Conservation (phyloP, 2,329 filamentous ascomycete genomes). For the Beauveria sp. region DNA sequence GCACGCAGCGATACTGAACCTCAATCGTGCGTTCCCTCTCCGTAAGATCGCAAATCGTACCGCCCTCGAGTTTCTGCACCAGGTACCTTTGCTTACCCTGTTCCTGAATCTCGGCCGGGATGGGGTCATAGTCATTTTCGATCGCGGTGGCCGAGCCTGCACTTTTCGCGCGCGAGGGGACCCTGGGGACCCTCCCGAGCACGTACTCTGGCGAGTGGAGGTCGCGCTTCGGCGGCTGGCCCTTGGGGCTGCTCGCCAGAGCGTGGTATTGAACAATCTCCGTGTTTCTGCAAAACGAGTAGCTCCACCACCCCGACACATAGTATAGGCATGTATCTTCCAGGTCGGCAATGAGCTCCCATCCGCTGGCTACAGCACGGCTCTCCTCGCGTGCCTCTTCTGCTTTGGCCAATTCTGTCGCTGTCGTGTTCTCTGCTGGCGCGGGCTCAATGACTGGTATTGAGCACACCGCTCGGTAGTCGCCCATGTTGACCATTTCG, state of each 20-base stretch:
- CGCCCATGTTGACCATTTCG: constrained; percentile 66
- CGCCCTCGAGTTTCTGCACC: constrained; percentile 71
- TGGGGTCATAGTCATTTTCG: constrained; percentile 21
- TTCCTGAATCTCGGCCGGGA: constrained; percentile 61
- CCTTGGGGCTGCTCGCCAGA: constrained; percentile 56
- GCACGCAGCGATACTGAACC: constrained; percentile 73
- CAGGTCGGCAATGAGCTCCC: constrained; percentile 72
- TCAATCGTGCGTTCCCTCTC: constrained; percentile 75
- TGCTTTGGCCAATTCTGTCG: constrained; percentile 58
- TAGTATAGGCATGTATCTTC: constrained; percentile 78
- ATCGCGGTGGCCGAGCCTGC: constrained; percentile 19
- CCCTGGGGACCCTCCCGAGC: constrained; percentile 50
- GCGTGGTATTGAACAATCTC: constrained; percentile 89
- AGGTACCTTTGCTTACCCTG: constrained; percentile 81
- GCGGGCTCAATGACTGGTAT: constrained; percentile 63
- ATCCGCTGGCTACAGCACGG: constrained; percentile 68
- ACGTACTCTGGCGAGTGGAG: constrained; percentile 68
- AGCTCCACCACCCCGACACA: constrained; percentile 89
- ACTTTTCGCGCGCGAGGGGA: constrained; percentile 19
- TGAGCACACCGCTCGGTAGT: constrained; percentile 72
- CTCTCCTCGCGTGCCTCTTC: constrained; percentile 75
- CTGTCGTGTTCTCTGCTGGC: constrained; percentile 53
- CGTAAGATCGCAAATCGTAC: constrained; percentile 81
- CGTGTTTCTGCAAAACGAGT: constrained; percentile 85
- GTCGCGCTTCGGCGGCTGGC: constrained; percentile 70